Evolutionary conservation across 2,329 filamentous ascomycete species (phyloP), one percentile per base, ranked within the genome.

Genomic region (Epichloe festucae): DNA sequence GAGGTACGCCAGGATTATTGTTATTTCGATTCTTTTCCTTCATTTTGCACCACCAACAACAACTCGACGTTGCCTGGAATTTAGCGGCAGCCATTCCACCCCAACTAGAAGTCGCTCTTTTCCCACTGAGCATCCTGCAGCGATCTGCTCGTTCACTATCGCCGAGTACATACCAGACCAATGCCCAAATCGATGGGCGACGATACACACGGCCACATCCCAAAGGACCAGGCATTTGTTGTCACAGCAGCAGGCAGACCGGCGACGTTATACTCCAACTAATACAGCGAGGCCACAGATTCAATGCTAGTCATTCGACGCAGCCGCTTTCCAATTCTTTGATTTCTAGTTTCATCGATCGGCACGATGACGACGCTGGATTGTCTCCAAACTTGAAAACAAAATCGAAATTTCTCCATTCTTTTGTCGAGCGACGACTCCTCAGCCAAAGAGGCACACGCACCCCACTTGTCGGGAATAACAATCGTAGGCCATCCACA

Each of bases 401-500:
- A 31, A 15, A 35, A 41, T 19, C 21, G 21, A 46, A 21, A 39
- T 35, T 44, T n/a, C n/a, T 4, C 40, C 19, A 53, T 50, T 54
- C 49, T 51, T 58, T 54, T 56, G 50, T 52, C 51, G 45, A 48
- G 44, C 36, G 36, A 46, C 38, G 10, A 48, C 38, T 39, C 12
- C 46, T 48, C 45, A 27, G 35, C 50, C 34, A 48, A 42, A 46
- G 43, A 35, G 36, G 48, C 49, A 44, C 19, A 10, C 34, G 21
- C 45, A 11, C 50, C 46, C 52, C 52, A 51, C 56, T 46, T 48
- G 53, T 51, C 38, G 31, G 50, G 46, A 40, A 52, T 53, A 56
- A 56, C 57, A 56, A 59, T 52, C 52, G 52, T 58, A 36, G 38
- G 52, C 41, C 46, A 35, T 31, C 36, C 50, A 12, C 43, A 47